Percentiles rank a stretch among this genome's conserved stretches.
Conservation (phyloP, 106 monocot genomes). For the Alisma plantagoaquatica region DNA sequence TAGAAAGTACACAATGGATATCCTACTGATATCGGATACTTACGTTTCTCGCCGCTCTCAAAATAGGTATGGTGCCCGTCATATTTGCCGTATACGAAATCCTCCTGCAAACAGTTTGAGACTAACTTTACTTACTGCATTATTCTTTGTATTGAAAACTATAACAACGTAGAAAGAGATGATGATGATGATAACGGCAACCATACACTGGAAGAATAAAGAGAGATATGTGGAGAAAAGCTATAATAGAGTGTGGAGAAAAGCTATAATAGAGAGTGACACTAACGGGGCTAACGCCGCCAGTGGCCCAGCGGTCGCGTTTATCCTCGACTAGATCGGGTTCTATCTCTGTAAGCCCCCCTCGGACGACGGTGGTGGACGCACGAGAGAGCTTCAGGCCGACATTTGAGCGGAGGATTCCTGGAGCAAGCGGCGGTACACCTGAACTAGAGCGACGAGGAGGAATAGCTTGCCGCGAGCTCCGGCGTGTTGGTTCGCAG, state of each 20-base stretch:
- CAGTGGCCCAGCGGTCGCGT: conserved; percentile 53
- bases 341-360: conserved; percentile 71
- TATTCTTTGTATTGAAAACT: no score
- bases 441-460: neutral
- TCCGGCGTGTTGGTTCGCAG: neutral
- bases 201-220: neutral
- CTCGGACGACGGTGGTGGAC: no score
- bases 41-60: conserved; percentile 38
- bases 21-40: no score
- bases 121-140: no score
- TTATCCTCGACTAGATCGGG: conserved; percentile 81
- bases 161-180: no score
- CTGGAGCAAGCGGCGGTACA: neutral
- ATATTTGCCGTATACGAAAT: conserved; percentile 77
- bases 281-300: conserved; percentile 51
- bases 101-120: conserved; percentile 37
- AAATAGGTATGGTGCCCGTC: conserved; percentile 77
- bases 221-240: conserved; percentile 3
- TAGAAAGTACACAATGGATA: no score
- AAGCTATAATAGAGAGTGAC: neutral
- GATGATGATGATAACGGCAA: neutral
- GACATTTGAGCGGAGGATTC: conserved; percentile 1
- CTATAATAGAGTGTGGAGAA: neutral
- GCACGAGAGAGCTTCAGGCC: conserved; percentile 4
- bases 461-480: neutral